Conservation (phyloP, 2,329 filamentous ascomycete genomes). For the Lojkania enalia region DNA sequence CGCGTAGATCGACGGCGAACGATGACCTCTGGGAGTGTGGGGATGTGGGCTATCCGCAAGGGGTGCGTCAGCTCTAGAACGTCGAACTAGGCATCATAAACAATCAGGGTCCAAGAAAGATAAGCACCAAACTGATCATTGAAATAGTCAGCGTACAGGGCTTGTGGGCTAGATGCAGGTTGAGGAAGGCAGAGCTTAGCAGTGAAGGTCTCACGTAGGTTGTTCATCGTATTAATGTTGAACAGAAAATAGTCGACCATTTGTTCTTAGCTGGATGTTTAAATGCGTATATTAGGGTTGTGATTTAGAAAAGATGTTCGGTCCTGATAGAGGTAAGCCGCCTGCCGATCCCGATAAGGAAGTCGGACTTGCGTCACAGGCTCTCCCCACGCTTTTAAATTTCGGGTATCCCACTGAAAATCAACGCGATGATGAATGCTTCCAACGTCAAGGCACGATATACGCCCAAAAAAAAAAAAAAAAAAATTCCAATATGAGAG, state of each 20-base stretch:
- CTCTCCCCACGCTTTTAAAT: conserved; percentile 22
- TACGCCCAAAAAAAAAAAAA: conserved; percentile 20
- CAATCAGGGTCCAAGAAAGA: no score
- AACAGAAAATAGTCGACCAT: no score
- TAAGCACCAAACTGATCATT: no score
- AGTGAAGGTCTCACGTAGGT: no score
- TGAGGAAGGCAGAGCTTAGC: no score
- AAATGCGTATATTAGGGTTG: no score
- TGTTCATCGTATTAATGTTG: no score
- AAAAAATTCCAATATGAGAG: conserved; percentile 8
- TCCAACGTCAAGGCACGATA: conserved; percentile 20
- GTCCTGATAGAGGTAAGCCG: not conserved
- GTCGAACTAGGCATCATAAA: no score
- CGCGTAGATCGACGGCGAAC: conserved; percentile 2
- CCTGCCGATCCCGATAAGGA: conserved; percentile 42
- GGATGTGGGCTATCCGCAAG: conserved; percentile 1
- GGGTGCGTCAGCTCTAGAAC: no score
- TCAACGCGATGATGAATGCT: conserved; percentile 15
- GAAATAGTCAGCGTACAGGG: no score
- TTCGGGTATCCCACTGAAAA: conserved; percentile 31
- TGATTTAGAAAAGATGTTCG: not conserved
- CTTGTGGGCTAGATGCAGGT: no score
- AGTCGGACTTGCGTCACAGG: conserved; percentile 28
- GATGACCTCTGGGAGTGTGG: conserved; percentile 7
- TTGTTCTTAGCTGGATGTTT: no score